phyloP scores from a whole-genome alignment of 805 yeast genomes.

The Kazachstania taianensis region DNA sequence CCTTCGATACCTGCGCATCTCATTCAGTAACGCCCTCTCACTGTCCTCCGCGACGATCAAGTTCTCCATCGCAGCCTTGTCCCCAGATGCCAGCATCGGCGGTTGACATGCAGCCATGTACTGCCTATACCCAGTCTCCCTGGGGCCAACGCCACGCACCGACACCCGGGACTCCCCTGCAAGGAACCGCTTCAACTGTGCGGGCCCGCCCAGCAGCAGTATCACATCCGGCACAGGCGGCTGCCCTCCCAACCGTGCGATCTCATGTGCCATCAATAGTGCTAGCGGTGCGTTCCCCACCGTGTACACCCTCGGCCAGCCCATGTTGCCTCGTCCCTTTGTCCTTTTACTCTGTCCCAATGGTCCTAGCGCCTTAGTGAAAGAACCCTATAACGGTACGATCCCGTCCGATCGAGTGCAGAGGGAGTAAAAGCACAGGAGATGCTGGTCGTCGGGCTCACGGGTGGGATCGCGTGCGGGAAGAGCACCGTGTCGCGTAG shows the following conservation, averaged over 20 bases:
- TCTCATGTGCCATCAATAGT: slow-evolving; percentile 35
- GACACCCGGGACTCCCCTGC: slow-evolving; percentile 33
- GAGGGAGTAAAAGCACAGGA: background rate
- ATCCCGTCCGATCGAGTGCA: background rate
- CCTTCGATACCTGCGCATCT: slow-evolving; percentile 37
- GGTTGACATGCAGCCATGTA: slow-evolving; percentile 28
- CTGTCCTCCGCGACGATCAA: slow-evolving; percentile 29
- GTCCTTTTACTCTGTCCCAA: no score
- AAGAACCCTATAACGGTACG: background rate
- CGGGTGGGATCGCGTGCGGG: slow-evolving; percentile 98
- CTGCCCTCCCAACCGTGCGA: slow-evolving; percentile 32
- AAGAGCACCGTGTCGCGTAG: slow-evolving; percentile 77
- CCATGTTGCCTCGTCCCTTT: slow-evolving; percentile 13
- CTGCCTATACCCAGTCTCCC: slow-evolving; percentile 9
- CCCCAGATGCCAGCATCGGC: slow-evolving; percentile 25
- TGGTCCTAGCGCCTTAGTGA: no score
- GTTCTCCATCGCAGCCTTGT: slow-evolving; percentile 33
- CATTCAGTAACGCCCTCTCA: slow-evolving; percentile 34
- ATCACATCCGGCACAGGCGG: slow-evolving; percentile 33
- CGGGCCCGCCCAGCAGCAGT: slow-evolving; percentile 34
- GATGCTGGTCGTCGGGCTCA: slow-evolving; percentile 84
- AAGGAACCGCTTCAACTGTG: slow-evolving; percentile 33
- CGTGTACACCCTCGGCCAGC: slow-evolving; percentile 31
- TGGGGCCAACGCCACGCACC: background rate
- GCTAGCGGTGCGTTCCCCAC: slow-evolving; percentile 36